phyloP scores from a whole-genome alignment of 2,329 filamentous ascomycete genomes.

The Fusarium oxysporum region DNA sequence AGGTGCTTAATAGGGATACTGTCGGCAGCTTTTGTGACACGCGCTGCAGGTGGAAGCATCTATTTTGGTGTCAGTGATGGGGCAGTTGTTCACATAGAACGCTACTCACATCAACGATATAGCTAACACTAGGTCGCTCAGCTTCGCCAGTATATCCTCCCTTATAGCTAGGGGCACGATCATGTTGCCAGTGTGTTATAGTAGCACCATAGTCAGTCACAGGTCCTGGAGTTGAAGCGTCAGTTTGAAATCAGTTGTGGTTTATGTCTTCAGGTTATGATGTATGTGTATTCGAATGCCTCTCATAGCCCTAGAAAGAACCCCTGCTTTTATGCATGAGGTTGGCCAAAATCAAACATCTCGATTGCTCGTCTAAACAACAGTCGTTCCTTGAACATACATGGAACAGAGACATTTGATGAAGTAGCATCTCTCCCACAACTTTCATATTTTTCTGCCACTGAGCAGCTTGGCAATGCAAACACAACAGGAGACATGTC shows the following conservation, averaged over 20 bases:
- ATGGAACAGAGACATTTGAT: not conserved
- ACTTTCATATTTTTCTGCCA: conserved; percentile 18
- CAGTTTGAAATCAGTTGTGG: conserved; percentile 34
- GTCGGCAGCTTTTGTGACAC: conserved; percentile 80
- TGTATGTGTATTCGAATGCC: not conserved
- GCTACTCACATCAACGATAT: conserved; percentile 82
- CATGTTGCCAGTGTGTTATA: conserved; percentile 90
- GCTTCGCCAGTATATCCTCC: conserved; percentile 77
- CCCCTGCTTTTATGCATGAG: not conserved
- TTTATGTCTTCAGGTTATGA: conserved; percentile 13
- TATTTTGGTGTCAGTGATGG: conserved; percentile 51
- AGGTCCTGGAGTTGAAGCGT: conserved; percentile 68
- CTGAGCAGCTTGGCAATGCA: conserved; percentile 9
- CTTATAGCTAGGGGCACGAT: conserved; percentile 76
- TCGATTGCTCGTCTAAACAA: not conserved
- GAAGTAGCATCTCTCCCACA: not conserved
- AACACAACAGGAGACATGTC: conserved; percentile 1
- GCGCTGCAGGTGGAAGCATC: conserved; percentile 88
- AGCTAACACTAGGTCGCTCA: conserved; percentile 88
- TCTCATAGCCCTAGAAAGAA: not conserved
- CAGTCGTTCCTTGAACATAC: not conserved
- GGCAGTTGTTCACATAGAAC: not conserved
- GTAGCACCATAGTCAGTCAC: conserved; percentile 95
- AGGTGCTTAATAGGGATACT: conserved; percentile 94
- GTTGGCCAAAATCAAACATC: not conserved